Evolutionary conservation across 495 filamentous ascomycete species (phyloP).

Genomic region (Hypomontagnella submonticulosa): DNA sequence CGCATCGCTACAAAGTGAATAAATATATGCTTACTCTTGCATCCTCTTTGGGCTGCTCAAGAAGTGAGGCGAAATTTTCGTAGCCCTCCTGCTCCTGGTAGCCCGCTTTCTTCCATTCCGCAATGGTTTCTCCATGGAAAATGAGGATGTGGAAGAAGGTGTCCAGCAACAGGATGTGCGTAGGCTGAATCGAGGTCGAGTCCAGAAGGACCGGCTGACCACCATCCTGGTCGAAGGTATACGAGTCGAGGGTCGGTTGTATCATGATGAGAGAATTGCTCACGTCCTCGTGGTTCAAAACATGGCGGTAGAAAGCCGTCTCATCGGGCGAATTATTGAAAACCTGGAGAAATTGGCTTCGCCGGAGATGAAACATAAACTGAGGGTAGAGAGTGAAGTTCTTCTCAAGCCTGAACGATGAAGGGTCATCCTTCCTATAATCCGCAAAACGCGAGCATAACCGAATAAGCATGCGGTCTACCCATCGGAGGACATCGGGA

Average conservation of each 20-base stretch:
- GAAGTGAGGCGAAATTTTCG: slow-evolving; percentile 89
- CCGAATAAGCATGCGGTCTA: slow-evolving; percentile 97
- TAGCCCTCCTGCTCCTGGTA: slow-evolving; percentile 99
- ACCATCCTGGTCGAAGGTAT: slow-evolving; percentile 94
- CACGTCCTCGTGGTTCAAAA: slow-evolving; percentile 97
- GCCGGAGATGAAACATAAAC: slow-evolving; percentile 99
- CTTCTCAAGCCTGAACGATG: slow-evolving; percentile 97
- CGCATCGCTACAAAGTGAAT: background rate
- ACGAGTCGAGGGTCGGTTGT: slow-evolving; percentile 96
- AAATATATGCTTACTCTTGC: slow-evolving; percentile 73
- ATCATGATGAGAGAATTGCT: slow-evolving; percentile 99
- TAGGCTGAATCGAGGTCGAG: slow-evolving; percentile 93
- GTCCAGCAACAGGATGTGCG: slow-evolving; percentile 93
- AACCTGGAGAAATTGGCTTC: slow-evolving; percentile 97
- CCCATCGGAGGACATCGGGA: slow-evolving; percentile 98
- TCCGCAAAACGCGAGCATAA: slow-evolving; percentile 97
- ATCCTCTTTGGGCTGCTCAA: slow-evolving; percentile 98
- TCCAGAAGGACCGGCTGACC: slow-evolving; percentile 92
- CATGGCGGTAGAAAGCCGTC: slow-evolving; percentile 97
- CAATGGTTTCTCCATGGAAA: slow-evolving; percentile 97
- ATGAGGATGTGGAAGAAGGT: slow-evolving; percentile 99
- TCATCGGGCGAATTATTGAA: slow-evolving; percentile 99
- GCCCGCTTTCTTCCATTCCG: slow-evolving; percentile 97
- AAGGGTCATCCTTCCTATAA: slow-evolving; percentile 97
- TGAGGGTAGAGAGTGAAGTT: slow-evolving; percentile 99